Evolutionary conservation across 2,329 filamentous ascomycete species (phyloP), one percentile per base, ranked within the genome.

Genomic region (Aspergillus puulaauensis): DNA sequence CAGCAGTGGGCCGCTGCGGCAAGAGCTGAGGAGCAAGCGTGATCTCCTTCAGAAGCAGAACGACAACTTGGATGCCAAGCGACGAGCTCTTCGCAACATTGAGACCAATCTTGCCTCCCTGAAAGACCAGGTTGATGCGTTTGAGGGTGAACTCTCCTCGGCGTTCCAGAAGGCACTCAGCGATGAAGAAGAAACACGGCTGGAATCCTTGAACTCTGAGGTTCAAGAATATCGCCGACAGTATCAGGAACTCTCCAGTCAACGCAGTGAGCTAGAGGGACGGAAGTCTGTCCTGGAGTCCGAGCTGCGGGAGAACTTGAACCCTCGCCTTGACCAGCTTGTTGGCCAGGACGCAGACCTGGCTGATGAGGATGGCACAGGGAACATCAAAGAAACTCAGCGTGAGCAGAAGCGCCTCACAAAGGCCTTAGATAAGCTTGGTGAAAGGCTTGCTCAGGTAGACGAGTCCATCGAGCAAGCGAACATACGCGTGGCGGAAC

Each of bases 101-200:
- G 87, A 91, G 63, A 83, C 82, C 62, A 89, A 90, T 66, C 83
- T 97, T 72, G 88, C 90, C 63, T 86, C 87, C 41, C 83, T 96
- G 53, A 84, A 87, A 50, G 88, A 91, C 59, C 90, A 90, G 64
- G 82, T 96, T 56, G 83, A 81, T 48, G 87, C 89, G 6, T 90
- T 92, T 70, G 87, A 96, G 73, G 82, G 87, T 2, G 96, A 99
- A 72, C 76, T 97, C 56, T 82, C 83, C 15, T 90, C 91, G 1
- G 89, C 96, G 23, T 99, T 98, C 79, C 96, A 96, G 78, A 97
- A 96, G 75, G 89, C 89, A 12, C 81, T 99, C 49, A 90, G 88
- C 9, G 78, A 84, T 7, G 85, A 87, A n/a, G 96, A 99, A 74
- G 93, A 98, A 73, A 80, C 82, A 41, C 87, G 90, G 68, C 81